Base-by-base conservation (phyloP, 768 basidiomycete species). In the Pholiota microspora region DNA sequence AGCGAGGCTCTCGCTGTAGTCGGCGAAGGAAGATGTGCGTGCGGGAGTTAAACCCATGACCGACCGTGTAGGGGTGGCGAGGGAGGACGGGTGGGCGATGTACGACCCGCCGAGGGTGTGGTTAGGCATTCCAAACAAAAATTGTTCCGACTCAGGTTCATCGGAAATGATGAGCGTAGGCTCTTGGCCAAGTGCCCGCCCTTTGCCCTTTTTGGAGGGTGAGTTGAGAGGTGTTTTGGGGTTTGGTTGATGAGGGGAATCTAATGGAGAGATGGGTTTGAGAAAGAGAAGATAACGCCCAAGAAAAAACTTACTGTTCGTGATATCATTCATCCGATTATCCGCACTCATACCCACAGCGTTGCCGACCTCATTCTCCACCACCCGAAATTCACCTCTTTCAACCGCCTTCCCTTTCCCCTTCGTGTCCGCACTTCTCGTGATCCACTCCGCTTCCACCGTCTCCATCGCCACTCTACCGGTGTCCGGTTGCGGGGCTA, bases 311-410 rank as follows among this genome's bases (percentile, higher is more conserved):
- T 38, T 59, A 79, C 77, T 71, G 52, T 81, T 80, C 2, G 78
- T 80, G 45, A 80, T 79, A 59, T 80, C 78, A 31, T 68, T 62
- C 62, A 77, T 77, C 42, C 54, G 60, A 10, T 28, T 49, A 47
- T 61, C 62, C 53, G 57, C 61, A 18, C 62, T 64, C 7, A 64
- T 56, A 24, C 63, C 64, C 61, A 64, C 59, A 1, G 54, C 59
- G n/a, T 53, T 45, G 2, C 48, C 59, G 40, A 16, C 18, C 12
- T 44, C 51, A 32, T 24, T 44, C 27, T 28, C n/a, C 21, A 31
- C 34, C 3, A 40, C 59, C 18, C 45, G 47, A 16, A 38, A 54
- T 34, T 54, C 57, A 32, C 48, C 63, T 45, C 55, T 56, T 49
- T 67, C 64, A 23, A 59, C 52, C 7, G 66, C 67, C 50, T 67